Evolutionary conservation across 768 basidiomycete genomes (phyloP).

Genomic region (Mycena latifolia): DNA sequence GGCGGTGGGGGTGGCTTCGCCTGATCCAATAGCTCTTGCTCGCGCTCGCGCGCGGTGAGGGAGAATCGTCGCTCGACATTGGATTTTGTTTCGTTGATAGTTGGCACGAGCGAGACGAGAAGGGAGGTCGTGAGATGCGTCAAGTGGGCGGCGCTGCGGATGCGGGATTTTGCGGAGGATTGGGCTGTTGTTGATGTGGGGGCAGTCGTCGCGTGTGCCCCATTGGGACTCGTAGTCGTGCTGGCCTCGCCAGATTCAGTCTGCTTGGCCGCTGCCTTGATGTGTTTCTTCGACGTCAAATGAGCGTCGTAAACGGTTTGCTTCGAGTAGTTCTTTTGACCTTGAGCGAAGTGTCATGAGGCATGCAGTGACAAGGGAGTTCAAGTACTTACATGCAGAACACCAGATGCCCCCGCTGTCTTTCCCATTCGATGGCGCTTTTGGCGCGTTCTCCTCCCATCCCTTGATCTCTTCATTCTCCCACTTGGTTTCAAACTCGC

Average conservation of each 20-base stretch:
- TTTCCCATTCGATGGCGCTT: constrained; percentile 58
- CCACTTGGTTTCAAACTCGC: constrained; percentile 86
- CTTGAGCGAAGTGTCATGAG: constrained; percentile 53
- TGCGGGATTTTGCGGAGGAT: constrained; percentile 61
- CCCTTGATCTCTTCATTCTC: constrained; percentile 78
- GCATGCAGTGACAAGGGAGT: constrained; percentile 8
- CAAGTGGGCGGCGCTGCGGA: constrained; percentile 75
- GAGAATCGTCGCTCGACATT: constrained; percentile 98
- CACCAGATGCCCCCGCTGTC: constrained; percentile 87
- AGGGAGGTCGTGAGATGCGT: constrained; percentile 80
- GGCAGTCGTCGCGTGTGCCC: constrained; percentile 50
- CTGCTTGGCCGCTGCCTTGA: constrained; percentile 89
- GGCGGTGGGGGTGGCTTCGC: constrained; percentile 63
- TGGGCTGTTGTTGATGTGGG: constrained; percentile 44
- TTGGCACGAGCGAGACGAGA: constrained; percentile 70
- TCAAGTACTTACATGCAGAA: constrained; percentile 78
- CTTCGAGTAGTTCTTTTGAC: constrained; percentile 95
- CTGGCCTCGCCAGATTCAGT: constrained; percentile 61
- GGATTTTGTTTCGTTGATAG: constrained; percentile 90
- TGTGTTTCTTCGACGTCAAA: constrained; percentile 94
- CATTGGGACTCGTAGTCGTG: constrained; percentile 65
- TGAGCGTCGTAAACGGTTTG: constrained; percentile 99
- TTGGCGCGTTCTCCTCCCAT: constrained; percentile 75
- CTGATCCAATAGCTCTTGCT: constrained; percentile 90
- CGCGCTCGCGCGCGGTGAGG: constrained; percentile 96